Conservation (phyloP, 2,329 filamentous ascomycete species). For the Cordyceps farinosa region DNA sequence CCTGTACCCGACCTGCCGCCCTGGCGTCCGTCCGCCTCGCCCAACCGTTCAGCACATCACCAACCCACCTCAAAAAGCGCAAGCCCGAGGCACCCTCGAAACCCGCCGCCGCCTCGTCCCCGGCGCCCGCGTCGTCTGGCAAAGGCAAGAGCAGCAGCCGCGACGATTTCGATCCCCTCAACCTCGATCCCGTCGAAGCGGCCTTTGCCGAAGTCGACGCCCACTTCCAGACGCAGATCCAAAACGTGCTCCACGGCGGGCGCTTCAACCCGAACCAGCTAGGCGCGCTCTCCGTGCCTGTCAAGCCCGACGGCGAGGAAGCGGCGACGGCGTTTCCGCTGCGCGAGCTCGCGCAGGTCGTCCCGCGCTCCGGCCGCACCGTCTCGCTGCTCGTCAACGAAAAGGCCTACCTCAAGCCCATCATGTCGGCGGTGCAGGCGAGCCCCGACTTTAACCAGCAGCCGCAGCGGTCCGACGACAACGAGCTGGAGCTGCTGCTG, state of each 20-base stretch:
- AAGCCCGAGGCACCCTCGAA: conserved; percentile 27
- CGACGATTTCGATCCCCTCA: conserved; percentile 41
- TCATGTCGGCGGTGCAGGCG: conserved; percentile 53
- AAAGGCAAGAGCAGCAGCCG: conserved; percentile 26
- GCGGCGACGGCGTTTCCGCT: conserved; percentile 40
- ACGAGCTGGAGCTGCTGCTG: conserved; percentile 56
- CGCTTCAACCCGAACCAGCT: conserved; percentile 51
- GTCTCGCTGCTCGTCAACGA: conserved; percentile 43
- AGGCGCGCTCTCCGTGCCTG: conserved; percentile 42
- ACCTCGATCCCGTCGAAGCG: conserved; percentile 47
- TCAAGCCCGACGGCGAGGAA: conserved; percentile 30
- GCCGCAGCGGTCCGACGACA: conserved; percentile 55
- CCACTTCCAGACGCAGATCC: conserved; percentile 43
- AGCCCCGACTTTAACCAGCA: conserved; percentile 57
- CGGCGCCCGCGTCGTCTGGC: conserved; percentile 17
- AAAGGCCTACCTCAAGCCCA: conserved; percentile 46
- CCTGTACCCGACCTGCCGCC: neutral
- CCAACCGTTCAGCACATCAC: conserved; percentile 31
- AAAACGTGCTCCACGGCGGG: conserved; percentile 40
- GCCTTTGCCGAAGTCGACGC: conserved; percentile 39
- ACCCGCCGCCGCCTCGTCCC: conserved; percentile 19
- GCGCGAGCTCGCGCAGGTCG: conserved; percentile 53
- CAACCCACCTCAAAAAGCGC: conserved; percentile 36
- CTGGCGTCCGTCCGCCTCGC: neutral
- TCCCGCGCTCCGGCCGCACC: conserved; percentile 42